phyloP scores from a whole-genome alignment of 1,284 basidiomycete genomes.

The Prillingera fragicola region DNA sequence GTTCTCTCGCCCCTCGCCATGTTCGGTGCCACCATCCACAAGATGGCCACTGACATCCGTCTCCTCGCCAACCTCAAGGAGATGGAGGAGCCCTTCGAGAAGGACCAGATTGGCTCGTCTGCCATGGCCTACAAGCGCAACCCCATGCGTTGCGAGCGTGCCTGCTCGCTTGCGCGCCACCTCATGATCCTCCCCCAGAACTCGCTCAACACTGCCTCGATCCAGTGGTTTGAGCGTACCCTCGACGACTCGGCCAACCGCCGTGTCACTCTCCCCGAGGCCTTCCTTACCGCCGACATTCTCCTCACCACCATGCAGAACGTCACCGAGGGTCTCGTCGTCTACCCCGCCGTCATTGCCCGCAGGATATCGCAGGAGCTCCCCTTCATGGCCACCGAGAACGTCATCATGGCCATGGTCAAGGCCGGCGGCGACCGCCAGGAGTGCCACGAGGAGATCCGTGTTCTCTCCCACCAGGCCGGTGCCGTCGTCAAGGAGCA shows the following conservation, averaged over 20 bases:
- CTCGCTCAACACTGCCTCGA: constrained; percentile 80
- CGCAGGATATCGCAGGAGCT: constrained; percentile 89
- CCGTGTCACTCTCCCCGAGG: constrained; percentile 90
- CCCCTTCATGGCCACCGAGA: constrained; percentile 99
- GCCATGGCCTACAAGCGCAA: constrained; percentile 99
- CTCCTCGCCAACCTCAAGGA: constrained; percentile 93
- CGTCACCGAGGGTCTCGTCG: constrained; percentile 92
- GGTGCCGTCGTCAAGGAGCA: constrained; percentile 91
- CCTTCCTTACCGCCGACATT: constrained; percentile 95
- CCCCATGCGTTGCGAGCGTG: constrained; percentile 97
- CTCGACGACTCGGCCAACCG: constrained; percentile 96
- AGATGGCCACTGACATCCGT: constrained; percentile 91
- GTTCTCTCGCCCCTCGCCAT: constrained; percentile 83
- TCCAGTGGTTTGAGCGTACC: constrained; percentile 96
- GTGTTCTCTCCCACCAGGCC: constrained; percentile 94
- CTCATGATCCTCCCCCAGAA: constrained; percentile 91
- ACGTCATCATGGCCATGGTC: constrained; percentile 99
- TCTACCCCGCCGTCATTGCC: constrained; percentile 93
- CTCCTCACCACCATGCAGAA: constrained; percentile 93
- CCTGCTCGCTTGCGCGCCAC: constrained; percentile 90
- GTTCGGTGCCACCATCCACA: constrained; percentile 92
- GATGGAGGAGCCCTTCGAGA: constrained; percentile 98
- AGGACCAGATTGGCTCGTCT: constrained; percentile 91
- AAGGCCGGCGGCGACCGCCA: constrained; percentile 91
- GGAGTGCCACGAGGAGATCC: constrained; percentile 92